These are phyloP conservation scores for Paraurostyla sp. DNA, from an alignment of 73 alveolate genomes.

Conservation along the genomic window DNA sequence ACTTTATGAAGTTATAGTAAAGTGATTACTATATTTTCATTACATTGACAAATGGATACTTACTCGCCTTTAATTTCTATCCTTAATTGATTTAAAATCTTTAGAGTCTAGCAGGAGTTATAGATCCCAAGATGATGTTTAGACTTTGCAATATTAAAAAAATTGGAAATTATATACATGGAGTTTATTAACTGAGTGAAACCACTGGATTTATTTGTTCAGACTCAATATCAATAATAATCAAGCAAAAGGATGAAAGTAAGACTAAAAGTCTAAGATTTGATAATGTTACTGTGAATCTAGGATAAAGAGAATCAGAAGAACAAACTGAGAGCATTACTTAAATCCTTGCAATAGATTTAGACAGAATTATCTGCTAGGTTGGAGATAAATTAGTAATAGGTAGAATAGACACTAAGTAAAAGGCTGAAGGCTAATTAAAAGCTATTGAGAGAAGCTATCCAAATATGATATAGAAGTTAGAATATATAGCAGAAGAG, in stretches of 20 bases:
- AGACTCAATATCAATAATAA: background rate
- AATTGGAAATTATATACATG: background rate
- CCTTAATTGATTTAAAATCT: background rate
- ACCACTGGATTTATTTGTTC: background rate
- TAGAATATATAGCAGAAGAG: no score
- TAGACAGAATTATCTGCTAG: no score
- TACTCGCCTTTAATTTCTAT: background rate
- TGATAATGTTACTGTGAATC: no score
- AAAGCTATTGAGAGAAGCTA: no score
- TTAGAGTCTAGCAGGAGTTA: background rate
- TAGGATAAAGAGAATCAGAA: no score
- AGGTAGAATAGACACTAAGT: no score
- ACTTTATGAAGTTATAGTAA: background rate
- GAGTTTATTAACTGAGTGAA: background rate
- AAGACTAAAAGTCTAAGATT: background rate
- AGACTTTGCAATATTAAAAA: background rate
- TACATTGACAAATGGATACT: conserved; percentile 1
- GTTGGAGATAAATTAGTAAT: no score
- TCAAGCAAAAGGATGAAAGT: background rate
- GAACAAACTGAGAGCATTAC: no score
- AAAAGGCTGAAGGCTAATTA: no score
- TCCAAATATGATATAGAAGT: no score
- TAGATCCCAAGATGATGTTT: conserved; percentile 21
- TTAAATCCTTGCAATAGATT: no score
- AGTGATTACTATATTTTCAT: background rate